Evolutionary conservation across 176 grass and related monocot species (phyloP).

Genomic region (Musa schizocarpa): DNA sequence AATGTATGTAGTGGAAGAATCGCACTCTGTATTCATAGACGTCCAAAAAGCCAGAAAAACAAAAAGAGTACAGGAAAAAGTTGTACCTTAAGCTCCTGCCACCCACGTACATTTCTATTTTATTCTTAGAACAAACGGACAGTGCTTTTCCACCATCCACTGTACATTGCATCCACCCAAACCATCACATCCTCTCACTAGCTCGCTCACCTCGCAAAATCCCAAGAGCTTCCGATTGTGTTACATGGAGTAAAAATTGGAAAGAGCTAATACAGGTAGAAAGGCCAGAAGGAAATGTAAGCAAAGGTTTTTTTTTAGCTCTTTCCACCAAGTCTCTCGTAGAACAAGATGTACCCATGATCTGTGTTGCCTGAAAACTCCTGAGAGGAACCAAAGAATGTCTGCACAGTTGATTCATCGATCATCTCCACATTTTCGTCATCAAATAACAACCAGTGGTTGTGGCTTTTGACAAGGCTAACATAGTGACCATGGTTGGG

Average conservation of each 20-base stretch:
- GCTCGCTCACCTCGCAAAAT: neutral
- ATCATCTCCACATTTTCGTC: slow-evolving; percentile 98
- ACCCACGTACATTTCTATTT: neutral
- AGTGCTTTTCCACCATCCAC: neutral
- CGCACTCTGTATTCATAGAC: too few species aligned
- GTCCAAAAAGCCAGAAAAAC: too few species aligned
- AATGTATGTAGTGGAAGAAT: too few species aligned
- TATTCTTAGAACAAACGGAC: neutral
- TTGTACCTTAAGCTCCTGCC: neutral
- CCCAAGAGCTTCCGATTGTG: neutral
- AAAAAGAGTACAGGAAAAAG: too few species aligned
- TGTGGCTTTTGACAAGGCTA: slow-evolving; percentile 89
- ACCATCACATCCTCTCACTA: neutral
- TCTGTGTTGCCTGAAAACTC: slow-evolving; percentile 95
- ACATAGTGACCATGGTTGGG: slow-evolving; percentile 97
- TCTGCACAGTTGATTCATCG: slow-evolving; percentile 75
- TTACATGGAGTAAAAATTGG: neutral
- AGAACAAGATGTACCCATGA: slow-evolving; percentile 98
- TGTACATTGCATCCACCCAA: neutral
- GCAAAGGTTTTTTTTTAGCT: neutral
- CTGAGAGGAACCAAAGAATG: slow-evolving; percentile 85
- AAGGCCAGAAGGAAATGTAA: neutral
- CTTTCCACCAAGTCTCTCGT: slow-evolving; percentile 54
- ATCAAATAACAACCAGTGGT: slow-evolving; percentile 95
- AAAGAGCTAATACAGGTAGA: slow-evolving; percentile 11